A percentile compares a stretch with the other conserved stretches of the same genome.
These are phyloP conservation scores for Kernera saxatilis DNA, from an alignment of 345 rosid species.

Conservation along the genomic window DNA sequence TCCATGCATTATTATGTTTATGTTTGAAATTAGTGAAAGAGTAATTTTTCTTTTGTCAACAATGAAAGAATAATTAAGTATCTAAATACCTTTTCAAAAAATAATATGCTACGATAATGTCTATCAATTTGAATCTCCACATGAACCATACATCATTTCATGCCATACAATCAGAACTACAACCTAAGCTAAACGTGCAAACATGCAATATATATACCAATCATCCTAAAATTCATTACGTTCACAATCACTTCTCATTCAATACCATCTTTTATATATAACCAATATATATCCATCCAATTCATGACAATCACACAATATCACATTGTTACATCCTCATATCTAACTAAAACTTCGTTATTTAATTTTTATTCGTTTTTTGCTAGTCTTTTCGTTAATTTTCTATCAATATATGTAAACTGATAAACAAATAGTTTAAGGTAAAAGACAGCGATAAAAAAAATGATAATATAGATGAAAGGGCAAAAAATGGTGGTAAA, in stretches of 20 bases:
- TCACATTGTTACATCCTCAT: neutral
- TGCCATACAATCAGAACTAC: neutral
- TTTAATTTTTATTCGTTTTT: too few species aligned
- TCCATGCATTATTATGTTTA: neutral
- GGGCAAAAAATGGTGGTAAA: too few species aligned
- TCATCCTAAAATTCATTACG: neutral
- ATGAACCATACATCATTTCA: neutral
- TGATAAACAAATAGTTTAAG: too few species aligned
- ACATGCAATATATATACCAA: too few species aligned
- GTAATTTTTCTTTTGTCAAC: too few species aligned
- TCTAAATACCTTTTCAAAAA: neutral
- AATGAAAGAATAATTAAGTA: too few species aligned
- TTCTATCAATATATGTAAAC: too few species aligned
- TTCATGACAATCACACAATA: neutral
- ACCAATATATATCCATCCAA: neutral
- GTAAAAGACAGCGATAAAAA: too few species aligned
- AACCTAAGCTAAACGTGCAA: neutral
- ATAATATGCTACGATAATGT: too few species aligned
- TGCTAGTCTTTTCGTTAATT: too few species aligned
- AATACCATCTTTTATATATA: neutral
- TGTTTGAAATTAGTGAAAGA: neutral
- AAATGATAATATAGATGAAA: too few species aligned
- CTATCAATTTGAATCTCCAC: too few species aligned
- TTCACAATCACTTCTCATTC: neutral
- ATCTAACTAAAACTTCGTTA: neutral